Percentiles rank a stretch among this genome's conserved stretches.
Conservation (phyloP, 2,329 filamentous ascomycete species). For the Aureobasidium sp. region DNA sequence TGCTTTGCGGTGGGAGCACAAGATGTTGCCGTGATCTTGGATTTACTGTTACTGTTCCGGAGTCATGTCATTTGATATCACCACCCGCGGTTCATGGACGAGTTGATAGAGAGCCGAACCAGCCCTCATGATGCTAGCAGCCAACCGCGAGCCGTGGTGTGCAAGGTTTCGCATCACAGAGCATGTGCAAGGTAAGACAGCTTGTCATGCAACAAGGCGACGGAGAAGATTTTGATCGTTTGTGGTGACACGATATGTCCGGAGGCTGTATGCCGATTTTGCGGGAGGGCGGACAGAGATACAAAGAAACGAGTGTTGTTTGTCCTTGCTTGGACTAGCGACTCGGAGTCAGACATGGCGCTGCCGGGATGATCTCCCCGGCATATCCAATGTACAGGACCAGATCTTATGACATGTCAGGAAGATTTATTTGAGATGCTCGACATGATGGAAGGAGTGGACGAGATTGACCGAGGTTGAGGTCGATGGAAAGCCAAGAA, state of each 20-base stretch:
- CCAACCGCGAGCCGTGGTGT: background rate
- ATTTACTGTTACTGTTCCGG: background rate
- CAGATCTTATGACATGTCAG: constrained; percentile 1
- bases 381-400: background rate
- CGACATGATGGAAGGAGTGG: background rate
- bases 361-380: background rate
- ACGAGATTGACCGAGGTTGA: background rate
- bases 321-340: background rate
- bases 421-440: background rate
- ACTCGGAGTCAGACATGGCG: constrained; percentile 11
- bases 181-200: background rate
- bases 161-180: background rate
- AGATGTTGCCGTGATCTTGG: background rate
- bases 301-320: background rate
- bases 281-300: background rate
- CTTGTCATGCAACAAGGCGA: constrained; percentile 1
- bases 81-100: background rate
- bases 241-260: background rate
- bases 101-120: background rate
- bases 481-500: background rate
- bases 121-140: background rate
- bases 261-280: background rate
- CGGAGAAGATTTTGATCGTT: background rate
- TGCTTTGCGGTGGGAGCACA: background rate
- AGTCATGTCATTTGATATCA: background rate